Evolutionary conservation across 495 filamentous ascomycete genomes (phyloP).

Genomic region (Daldinia bambusicola): DNA sequence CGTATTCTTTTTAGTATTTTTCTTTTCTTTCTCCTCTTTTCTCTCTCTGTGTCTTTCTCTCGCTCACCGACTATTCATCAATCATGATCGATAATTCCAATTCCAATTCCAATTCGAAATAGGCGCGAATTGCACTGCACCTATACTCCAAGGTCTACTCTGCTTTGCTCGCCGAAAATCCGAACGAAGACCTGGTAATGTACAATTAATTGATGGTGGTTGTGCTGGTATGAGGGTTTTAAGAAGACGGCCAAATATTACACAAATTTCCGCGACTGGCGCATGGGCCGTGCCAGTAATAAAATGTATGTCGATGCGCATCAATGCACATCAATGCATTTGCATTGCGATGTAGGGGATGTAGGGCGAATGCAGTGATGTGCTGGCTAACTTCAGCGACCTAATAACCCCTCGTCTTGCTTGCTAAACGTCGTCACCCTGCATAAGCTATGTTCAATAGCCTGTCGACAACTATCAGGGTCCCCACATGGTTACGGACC

Average conservation of each 20-base stretch:
- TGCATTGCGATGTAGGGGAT: not conserved
- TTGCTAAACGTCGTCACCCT: constrained; percentile 26
- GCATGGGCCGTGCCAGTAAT: constrained; percentile 19
- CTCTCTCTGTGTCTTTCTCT: not conserved
- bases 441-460: constrained; percentile 44
- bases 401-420: constrained; percentile 8
- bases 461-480: constrained; percentile 39
- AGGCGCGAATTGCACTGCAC: constrained; percentile 22
- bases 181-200: constrained; percentile 22
- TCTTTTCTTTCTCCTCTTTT: not conserved
- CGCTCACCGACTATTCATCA: constrained; percentile 36
- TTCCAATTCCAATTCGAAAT: constrained; percentile 15
- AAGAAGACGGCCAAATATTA: constrained; percentile 25
- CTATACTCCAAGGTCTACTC: constrained; percentile 1
- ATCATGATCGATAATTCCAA: constrained; percentile 17
- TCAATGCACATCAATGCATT: not conserved
- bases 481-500: constrained; percentile 41
- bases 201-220: constrained; percentile 5
- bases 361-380: constrained; percentile 38
- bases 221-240: constrained; percentile 40
- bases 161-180: constrained; percentile 10
- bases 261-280: constrained; percentile 38
- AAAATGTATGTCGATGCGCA: too few relatives aligned
- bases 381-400: constrained; percentile 39
- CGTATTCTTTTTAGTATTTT: constrained; percentile 2